These are phyloP conservation scores for Plenodomus lindquistii DNA, from an alignment of 2,329 filamentous ascomycete species.

Conservation along the genomic window DNA sequence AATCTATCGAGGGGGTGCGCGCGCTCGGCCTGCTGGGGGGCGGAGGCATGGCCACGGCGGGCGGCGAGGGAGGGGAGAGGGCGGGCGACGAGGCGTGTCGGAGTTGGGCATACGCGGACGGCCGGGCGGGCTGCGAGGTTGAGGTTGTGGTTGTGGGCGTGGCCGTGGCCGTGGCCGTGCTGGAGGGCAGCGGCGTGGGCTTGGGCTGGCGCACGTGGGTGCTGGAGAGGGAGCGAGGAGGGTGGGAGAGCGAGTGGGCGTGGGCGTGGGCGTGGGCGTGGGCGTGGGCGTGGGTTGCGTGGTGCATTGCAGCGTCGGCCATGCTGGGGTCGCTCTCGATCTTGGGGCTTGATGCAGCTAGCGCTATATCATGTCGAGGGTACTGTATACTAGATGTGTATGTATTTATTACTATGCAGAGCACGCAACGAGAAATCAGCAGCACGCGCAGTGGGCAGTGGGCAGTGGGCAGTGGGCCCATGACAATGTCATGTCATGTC, in stretches of 20 bases:
- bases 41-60: conserved; percentile 41
- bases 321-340: background rate
- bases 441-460: background rate
- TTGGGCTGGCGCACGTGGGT: conserved; percentile 16
- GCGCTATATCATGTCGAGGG: too few relatives aligned
- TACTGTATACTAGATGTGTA: too few relatives aligned
- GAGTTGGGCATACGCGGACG: conserved; percentile 38
- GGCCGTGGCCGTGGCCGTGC: conserved; percentile 5
- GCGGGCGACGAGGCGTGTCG: conserved; percentile 41
- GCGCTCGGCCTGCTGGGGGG: conserved; percentile 35
- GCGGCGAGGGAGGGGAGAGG: conserved; percentile 41
- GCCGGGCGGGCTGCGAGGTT: conserved; percentile 19
- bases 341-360: background rate
- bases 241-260: conserved; percentile 7
- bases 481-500: background rate
- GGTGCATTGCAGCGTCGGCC: background rate
- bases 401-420: too few relatives aligned
- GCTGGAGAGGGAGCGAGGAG: conserved; percentile 11
- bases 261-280: background rate
- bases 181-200: conserved; percentile 5
- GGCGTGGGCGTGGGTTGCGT: background rate
- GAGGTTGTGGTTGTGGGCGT: conserved; percentile 11
- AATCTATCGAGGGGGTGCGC: conserved; percentile 89
- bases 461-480: too few relatives aligned
- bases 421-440: background rate